Evolutionary conservation across 257 asterid genomes (phyloP), one percentile per base, ranked within the genome.

Genomic region (Avicennia marina): DNA sequence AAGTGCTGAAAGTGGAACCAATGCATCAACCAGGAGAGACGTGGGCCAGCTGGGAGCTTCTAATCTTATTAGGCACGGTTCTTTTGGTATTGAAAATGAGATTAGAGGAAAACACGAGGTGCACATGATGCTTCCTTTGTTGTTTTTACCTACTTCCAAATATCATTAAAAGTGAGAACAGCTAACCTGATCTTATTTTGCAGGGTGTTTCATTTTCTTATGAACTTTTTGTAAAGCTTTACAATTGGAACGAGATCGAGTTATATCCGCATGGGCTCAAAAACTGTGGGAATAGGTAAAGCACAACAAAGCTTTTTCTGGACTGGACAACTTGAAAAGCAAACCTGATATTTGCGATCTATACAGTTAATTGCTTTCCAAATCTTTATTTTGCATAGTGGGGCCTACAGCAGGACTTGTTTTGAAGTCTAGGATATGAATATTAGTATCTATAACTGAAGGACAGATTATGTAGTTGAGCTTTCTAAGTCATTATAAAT

Each of bases 211-310:
- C 75, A 16, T 85, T 87, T 65, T 73, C 89, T 3, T 86, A 85
- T 19, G 90, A 89, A 32, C 68, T 63, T 54, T 89, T 89, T 65
- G 90, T 89, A 74, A 81, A 79, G 82, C 95, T 89, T 51, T 81
- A 83, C 69, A 71, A 79, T 38, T 77, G 85, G 82, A 86, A 77
- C 58, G 69, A 75, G 77, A 65, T 78, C 43, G 94, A 77, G 42
- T 58, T 89, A 52, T 74, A 57, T 53, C 96, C 96, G 11, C 45
- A 74, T 69, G 96, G 96, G 58, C 86, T 89, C 48, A 60, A 66
- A 57, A 89, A 89, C 69, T 81, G 89, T 79, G 96, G 96, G 53
- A 89, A 89, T 78, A 89, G 96, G 96, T 89, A 78, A 42, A n/a
- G 39, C 61, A 51, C 44, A 50, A 36, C 53, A 38, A 16, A 63